These are phyloP conservation scores for Jatropha multifida DNA, from an alignment of 441 rosid species.

Conservation along the genomic window DNA sequence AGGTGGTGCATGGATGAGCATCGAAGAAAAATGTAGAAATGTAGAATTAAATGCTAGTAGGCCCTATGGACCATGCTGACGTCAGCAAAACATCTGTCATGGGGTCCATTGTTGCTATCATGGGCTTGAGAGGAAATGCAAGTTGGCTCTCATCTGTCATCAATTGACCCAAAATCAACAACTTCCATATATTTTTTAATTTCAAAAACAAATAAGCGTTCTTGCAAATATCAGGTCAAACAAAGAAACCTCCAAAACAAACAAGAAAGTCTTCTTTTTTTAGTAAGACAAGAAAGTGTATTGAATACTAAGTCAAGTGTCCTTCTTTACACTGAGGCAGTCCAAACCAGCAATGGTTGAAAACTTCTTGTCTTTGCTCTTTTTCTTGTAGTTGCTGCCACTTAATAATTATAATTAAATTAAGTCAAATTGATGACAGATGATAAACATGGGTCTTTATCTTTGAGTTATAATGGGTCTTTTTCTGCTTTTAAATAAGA, in stretches of 20 bases:
- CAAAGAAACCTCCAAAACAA: neutral
- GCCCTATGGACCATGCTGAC: slow-evolving; percentile 18
- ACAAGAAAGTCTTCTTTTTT: no score
- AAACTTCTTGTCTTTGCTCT: neutral
- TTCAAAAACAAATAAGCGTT: no score
- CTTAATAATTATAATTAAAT: neutral
- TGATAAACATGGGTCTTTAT: neutral
- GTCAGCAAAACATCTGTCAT: slow-evolving; percentile 17
- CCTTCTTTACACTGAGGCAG: neutral
- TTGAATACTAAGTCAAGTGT: neutral
- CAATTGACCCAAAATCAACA: neutral
- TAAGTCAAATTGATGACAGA: neutral
- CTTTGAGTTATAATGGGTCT: neutral
- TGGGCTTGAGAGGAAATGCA: slow-evolving; percentile 25
- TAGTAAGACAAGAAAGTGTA: neutral
- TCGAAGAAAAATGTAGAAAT: neutral
- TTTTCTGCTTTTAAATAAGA: no score
- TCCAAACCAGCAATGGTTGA: neutral
- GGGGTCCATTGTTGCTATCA: slow-evolving; percentile 29
- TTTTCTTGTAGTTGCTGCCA: neutral
- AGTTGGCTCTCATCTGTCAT: slow-evolving; percentile 21
- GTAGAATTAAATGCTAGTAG: slow-evolving; percentile 10
- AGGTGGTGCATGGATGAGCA: neutral
- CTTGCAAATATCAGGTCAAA: neutral
- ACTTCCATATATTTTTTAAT: neutral